Conservation (phyloP, 2,329 filamentous ascomycete genomes). For the Balansia obtecta region DNA sequence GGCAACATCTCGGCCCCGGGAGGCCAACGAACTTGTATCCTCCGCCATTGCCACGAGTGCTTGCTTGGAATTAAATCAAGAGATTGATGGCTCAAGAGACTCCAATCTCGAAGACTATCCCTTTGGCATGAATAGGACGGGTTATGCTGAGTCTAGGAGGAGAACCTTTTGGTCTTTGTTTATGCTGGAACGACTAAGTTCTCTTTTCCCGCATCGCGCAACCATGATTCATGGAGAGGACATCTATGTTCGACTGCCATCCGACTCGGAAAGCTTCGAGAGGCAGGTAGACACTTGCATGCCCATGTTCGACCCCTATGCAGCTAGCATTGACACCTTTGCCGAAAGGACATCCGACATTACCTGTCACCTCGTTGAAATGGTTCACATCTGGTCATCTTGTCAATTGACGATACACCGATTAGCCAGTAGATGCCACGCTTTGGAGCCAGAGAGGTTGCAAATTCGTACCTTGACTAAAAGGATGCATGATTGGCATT, state of each 20-base stretch:
- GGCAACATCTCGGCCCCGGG: constrained; percentile 43
- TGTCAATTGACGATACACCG: constrained; percentile 46
- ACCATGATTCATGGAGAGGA: constrained; percentile 50
- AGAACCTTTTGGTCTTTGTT: constrained; percentile 63
- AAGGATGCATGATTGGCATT: constrained; percentile 45
- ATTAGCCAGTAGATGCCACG: constrained; percentile 17
- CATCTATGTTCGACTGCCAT: constrained; percentile 55
- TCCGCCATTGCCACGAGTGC: constrained; percentile 47
- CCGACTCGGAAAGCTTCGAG: constrained; percentile 48
- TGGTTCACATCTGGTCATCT: constrained; percentile 53
- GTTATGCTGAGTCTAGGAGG: constrained; percentile 53
- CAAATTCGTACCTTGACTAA: constrained; percentile 33
- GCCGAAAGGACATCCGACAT: constrained; percentile 27
- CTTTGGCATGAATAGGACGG: constrained; percentile 43
- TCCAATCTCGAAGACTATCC: constrained; percentile 29
- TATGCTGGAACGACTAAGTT: constrained; percentile 55
- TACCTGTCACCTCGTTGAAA: constrained; percentile 49
- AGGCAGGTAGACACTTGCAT: constrained; percentile 41
- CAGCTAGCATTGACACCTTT: constrained; percentile 11
- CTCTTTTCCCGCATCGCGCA: constrained; percentile 39
- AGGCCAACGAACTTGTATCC: constrained; percentile 52
- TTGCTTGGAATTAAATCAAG: constrained; percentile 50
- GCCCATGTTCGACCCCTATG: constrained; percentile 47
- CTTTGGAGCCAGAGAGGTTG: constrained; percentile 16
- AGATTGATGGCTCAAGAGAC: constrained; percentile 37